Evolutionary conservation across 2,329 filamentous ascomycete genomes (phyloP).

Genomic region (Fusarium subtropicale): DNA sequence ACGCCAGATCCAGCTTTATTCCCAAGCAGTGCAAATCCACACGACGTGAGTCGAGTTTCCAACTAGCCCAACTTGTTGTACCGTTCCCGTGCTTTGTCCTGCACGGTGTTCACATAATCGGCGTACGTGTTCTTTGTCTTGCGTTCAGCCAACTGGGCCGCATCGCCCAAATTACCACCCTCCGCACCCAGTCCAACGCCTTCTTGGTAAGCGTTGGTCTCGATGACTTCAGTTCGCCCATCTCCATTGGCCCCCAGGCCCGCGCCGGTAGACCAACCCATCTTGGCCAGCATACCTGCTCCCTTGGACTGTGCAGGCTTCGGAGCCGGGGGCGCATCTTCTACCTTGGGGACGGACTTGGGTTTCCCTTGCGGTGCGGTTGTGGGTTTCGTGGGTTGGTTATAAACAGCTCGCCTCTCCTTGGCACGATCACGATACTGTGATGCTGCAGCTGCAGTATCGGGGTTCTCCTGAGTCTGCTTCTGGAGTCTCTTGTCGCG

Average conservation of each 20-base stretch:
- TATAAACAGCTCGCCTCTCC: conserved; percentile 72
- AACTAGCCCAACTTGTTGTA: conserved; percentile 65
- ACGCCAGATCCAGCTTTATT: conserved; percentile 19
- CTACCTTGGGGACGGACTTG: conserved; percentile 38
- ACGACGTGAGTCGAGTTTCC: not conserved
- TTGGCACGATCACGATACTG: conserved; percentile 75
- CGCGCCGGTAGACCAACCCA: conserved; percentile 75
- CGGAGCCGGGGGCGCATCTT: conserved; percentile 34
- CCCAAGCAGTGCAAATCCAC: not conserved
- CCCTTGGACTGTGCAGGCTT: conserved; percentile 67
- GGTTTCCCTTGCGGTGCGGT: conserved; percentile 53
- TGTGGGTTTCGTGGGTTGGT: conserved; percentile 67
- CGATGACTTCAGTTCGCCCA: conserved; percentile 72
- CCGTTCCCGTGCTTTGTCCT: conserved; percentile 74
- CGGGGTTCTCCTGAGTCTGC: conserved; percentile 44
- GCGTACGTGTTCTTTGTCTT: conserved; percentile 70
- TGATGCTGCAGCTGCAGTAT: conserved; percentile 41
- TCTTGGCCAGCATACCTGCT: conserved; percentile 75
- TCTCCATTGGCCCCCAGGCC: conserved; percentile 73
- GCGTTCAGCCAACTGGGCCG: conserved; percentile 70
- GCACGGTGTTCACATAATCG: conserved; percentile 72
- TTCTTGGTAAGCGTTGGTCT: conserved; percentile 72
- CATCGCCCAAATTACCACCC: conserved; percentile 76
- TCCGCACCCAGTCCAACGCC: conserved; percentile 77
- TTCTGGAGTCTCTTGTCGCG: conserved; percentile 54